phyloP scores from a whole-genome alignment of 2,329 filamentous ascomycete genomes.

The Colletotrichum brevisporum region DNA sequence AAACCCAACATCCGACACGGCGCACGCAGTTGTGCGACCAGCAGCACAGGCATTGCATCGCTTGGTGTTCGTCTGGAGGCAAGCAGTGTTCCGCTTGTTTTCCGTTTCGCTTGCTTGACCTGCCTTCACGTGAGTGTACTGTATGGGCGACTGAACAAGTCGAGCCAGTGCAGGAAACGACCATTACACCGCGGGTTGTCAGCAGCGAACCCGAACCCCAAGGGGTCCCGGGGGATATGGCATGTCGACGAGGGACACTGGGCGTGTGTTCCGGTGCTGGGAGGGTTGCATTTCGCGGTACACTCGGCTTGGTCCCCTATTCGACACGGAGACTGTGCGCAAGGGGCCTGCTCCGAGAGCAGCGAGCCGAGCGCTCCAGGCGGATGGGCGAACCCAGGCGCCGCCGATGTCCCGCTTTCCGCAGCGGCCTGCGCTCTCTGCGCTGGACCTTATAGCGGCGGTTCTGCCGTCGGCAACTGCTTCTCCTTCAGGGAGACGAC shows the following conservation, averaged over 20 bases:
- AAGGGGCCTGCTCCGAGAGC: constrained; percentile 24
- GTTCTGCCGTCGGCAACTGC: background rate
- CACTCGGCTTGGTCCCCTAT: constrained; percentile 24
- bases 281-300: constrained; percentile 9
- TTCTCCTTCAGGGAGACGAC: background rate
- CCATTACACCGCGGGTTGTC: too few relatives aligned
- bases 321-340: constrained; percentile 27
- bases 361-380: constrained; percentile 29
- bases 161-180: too few relatives aligned
- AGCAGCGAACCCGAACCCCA: too few relatives aligned
- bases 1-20: constrained; percentile 35
- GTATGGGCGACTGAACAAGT: too few relatives aligned
- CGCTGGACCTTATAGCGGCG: constrained; percentile 9
- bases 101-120: background rate
- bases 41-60: constrained; percentile 9
- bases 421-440: too few relatives aligned
- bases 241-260: too few relatives aligned
- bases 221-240: too few relatives aligned
- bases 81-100: background rate
- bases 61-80: constrained; percentile 1
- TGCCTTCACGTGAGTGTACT: background rate
- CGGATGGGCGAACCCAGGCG: background rate
- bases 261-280: background rate
- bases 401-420: constrained; percentile 19
- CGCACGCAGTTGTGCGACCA: constrained; percentile 26